Percentiles rank a stretch among this genome's conserved stretches.
Conservation (phyloP, 139 green algal genomes). For the Marvania coccoides region DNA sequence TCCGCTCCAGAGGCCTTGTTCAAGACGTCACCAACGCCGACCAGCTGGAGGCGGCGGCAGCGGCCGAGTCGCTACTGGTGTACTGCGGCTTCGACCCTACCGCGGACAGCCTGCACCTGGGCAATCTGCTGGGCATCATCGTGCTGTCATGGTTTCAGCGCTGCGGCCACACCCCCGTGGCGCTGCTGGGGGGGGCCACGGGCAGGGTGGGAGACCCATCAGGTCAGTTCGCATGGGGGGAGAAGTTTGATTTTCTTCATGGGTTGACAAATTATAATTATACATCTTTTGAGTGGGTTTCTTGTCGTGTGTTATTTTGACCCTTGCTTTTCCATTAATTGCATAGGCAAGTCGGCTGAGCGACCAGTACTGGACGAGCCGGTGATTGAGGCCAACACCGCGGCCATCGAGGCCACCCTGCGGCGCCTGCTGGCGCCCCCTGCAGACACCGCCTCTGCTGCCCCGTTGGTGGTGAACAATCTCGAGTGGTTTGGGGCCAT, state of each 20-base stretch:
- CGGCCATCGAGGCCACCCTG: slow-evolving; percentile 38
- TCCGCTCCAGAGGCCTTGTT: slow-evolving; percentile 73
- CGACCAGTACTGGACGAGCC: slow-evolving; percentile 81
- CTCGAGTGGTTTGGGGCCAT: slow-evolving; percentile 85
- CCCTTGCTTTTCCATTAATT: no score
- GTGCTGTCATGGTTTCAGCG: slow-evolving; percentile 93
- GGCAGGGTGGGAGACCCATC: slow-evolving; percentile 91
- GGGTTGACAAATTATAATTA: no score
- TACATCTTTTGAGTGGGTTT: no score
- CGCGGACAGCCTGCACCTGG: slow-evolving; percentile 86
- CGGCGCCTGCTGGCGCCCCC: slow-evolving; percentile 19
- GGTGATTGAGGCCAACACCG: slow-evolving; percentile 74
- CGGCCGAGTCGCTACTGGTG: slow-evolving; percentile 45
- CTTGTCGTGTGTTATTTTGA: not conserved
- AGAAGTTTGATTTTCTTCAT: not conserved
- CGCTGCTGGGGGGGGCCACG: slow-evolving; percentile 86
- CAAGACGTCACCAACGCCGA: slow-evolving; percentile 67
- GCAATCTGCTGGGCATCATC: slow-evolving; percentile 96
- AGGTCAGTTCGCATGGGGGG: slow-evolving; percentile 23
- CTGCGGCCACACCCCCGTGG: slow-evolving; percentile 80
- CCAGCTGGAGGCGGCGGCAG: slow-evolving; percentile 41
- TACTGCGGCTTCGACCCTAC: slow-evolving; percentile 99
- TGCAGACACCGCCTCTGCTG: not conserved
- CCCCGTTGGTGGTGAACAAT: slow-evolving; percentile 78
- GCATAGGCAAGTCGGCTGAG: slow-evolving; percentile 75